Evolutionary conservation across 129 eudicot species (phyloP).

Genomic region (Saposhnikovia divaricata): DNA sequence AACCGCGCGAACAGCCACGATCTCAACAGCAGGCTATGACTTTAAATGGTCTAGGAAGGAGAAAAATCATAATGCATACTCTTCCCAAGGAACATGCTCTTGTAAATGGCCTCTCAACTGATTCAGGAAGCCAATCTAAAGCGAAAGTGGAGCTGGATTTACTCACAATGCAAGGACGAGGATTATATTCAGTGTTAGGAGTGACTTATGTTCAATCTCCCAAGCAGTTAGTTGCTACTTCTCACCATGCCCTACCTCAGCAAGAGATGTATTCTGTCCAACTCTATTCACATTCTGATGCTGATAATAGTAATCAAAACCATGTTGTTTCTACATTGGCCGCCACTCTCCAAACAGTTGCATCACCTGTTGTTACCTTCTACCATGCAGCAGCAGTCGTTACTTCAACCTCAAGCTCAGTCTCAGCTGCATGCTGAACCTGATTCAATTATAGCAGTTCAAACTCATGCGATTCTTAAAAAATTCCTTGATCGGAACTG

Average conservation of each 20-base stretch:
- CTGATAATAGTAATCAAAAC: conserved; percentile 35
- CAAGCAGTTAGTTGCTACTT: conserved; percentile 35
- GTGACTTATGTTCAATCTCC: conserved; percentile 23
- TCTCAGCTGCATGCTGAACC: conserved; percentile 26
- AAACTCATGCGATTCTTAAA: conserved; percentile 32
- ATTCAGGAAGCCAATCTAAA: conserved; percentile 28
- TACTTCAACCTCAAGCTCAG: conserved; percentile 16
- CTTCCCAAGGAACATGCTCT: conserved; percentile 39
- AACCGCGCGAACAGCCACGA: conserved; percentile 37
- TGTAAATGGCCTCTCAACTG: conserved; percentile 41
- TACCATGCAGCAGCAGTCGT: conserved; percentile 33
- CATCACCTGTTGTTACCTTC: conserved; percentile 23
- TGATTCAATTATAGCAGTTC: conserved; percentile 33
- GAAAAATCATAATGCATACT: conserved; percentile 40
- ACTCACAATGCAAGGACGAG: conserved; percentile 38
- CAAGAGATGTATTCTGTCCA: conserved; percentile 43
- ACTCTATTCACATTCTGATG: conserved; percentile 20
- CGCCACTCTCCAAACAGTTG: conserved; percentile 16
- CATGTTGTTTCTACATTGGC: conserved; percentile 11
- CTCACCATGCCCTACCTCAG: conserved; percentile 37
- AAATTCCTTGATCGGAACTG: conserved; percentile 13
- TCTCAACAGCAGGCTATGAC: conserved; percentile 48
- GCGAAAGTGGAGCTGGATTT: conserved; percentile 41
- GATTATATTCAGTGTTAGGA: conserved; percentile 29
- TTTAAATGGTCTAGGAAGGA: conserved; percentile 60